Evolutionary conservation across 1,284 basidiomycete species (phyloP), one percentile per base, ranked within the genome.

Genomic region (Coniophora puteana): DNA sequence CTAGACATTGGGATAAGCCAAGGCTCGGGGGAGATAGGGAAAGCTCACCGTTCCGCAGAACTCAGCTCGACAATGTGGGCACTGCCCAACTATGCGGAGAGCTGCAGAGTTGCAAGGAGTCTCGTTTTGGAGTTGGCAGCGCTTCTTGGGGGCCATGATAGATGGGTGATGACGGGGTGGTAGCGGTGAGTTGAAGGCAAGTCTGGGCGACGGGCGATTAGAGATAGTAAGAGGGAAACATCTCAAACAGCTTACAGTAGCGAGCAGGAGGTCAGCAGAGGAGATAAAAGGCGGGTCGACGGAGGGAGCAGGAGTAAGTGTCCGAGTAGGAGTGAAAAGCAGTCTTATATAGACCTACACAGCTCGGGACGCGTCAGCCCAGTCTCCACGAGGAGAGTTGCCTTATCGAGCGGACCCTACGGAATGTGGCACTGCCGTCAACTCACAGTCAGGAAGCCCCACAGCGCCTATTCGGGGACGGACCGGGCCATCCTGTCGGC

Each of bases 71-170:
- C 89, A 92, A 55, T 88, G 82, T 27, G 86, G 78, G 57, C 89
- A 92, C 51, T 85, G 77, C 5, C 89, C 89, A 36, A 89, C 85
- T 48, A 92, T 82, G 51, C 87, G 81, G 36, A 91, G 72, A 10
- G 76, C 83, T 8, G 87, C 84, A 51, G 80, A 80, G 55, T 75
- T 84, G 71, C 89, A 91, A 45, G 78, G 80, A 45, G 75, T 69
- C 54, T 78, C 77, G 34, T 71, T 59, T 52, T 79, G 76, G 63
- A 82, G 76, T 62, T 89, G 83, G 71, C 88, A 90, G 57, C 87
- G 85, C 62, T 88, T 88, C 83, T 88, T 90, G 57, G 76, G 71
- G 53, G 86, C 71, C 87, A 89, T 90, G 38, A 25, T 32, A 24
- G 23, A 28, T 22, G 32, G 47, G 34, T 5, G 14, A 21, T 21